phyloP scores from a whole-genome alignment of 768 basidiomycete genomes.

The Mycena epipterygia region DNA sequence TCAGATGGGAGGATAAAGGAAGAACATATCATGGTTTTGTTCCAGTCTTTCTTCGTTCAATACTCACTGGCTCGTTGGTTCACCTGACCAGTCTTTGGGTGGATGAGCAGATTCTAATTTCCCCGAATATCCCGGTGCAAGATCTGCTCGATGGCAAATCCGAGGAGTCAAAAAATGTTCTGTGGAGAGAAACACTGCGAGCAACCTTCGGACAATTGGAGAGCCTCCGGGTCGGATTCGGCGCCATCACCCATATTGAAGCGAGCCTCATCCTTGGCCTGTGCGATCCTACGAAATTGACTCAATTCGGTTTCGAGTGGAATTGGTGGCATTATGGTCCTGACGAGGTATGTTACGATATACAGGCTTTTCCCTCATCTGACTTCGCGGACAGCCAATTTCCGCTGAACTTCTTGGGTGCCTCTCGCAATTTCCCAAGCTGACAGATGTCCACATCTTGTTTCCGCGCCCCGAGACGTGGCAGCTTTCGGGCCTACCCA shows the following conservation, averaged over 20 bases:
- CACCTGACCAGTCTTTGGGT: slow-evolving; percentile 39
- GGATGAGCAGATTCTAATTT: slow-evolving; percentile 29
- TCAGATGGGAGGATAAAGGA: neutral
- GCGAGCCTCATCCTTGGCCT: neutral
- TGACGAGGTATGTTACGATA: neutral
- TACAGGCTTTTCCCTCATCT: neutral
- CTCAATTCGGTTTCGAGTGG: slow-evolving; percentile 30
- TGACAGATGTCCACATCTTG: slow-evolving; percentile 20
- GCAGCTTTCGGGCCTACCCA: neutral
- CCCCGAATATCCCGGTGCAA: neutral
- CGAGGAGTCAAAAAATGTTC: too few species aligned
- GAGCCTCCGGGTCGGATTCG: slow-evolving; percentile 24
- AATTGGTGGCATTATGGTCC: slow-evolving; percentile 13
- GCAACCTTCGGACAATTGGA: neutral
- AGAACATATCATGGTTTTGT: slow-evolving; percentile 34
- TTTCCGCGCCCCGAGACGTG: slow-evolving; percentile 22
- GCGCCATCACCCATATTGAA: neutral
- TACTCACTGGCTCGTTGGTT: slow-evolving; percentile 25
- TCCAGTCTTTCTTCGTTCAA: slow-evolving; percentile 7
- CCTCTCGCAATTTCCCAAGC: neutral
- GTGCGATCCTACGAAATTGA: slow-evolving; percentile 11
- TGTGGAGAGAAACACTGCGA: neutral
- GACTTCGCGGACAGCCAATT: slow-evolving; percentile 1
- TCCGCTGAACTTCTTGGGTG: neutral
- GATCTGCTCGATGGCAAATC: neutral